Percentiles rank a stretch among this genome's conserved stretches.
Conservation (phyloP, 2,329 filamentous ascomycete species). For the Furcasterigmium furcatum region DNA sequence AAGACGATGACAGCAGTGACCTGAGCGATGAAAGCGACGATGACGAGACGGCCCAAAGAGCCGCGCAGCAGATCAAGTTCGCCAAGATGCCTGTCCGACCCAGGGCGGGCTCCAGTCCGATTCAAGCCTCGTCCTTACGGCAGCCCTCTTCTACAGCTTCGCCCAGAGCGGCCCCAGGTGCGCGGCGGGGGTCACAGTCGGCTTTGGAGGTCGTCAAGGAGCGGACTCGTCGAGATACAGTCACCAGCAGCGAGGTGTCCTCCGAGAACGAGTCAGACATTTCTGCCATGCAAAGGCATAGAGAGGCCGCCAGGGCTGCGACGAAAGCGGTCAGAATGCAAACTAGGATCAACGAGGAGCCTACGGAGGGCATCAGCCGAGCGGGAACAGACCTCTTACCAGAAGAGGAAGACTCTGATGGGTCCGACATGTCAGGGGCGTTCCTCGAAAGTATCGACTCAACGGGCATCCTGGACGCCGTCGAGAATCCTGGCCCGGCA, state of each 20-base stretch:
- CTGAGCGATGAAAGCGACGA: constrained; percentile 82
- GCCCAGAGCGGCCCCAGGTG: constrained; percentile 39
- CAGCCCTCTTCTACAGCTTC: constrained; percentile 48
- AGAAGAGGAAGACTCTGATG: constrained; percentile 59
- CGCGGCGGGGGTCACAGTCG: constrained; percentile 67
- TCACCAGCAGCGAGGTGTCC: constrained; percentile 79
- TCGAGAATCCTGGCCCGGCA: constrained; percentile 52
- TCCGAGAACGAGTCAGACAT: constrained; percentile 78
- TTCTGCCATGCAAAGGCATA: constrained; percentile 60
- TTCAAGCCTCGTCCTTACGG: constrained; percentile 61
- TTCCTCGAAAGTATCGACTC: constrained; percentile 69
- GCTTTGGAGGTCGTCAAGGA: constrained; percentile 68
- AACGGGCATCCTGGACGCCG: constrained; percentile 65
- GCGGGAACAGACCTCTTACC: constrained; percentile 49
- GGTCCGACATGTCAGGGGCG: constrained; percentile 60
- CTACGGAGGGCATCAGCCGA: constrained; percentile 35
- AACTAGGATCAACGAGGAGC: constrained; percentile 49
- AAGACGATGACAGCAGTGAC: constrained; percentile 84
- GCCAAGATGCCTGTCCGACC: constrained; percentile 89
- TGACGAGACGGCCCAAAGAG: constrained; percentile 61
- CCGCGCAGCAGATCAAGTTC: constrained; percentile 90
- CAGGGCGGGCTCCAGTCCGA: constrained; percentile 84
- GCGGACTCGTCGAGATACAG: constrained; percentile 68
- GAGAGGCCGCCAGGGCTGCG: constrained; percentile 57
- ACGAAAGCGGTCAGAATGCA: constrained; percentile 51